Evolutionary conservation across 306 rosid genomes (phyloP), one percentile per base, ranked within the genome.

Genomic region (Gleditsia sinensis): DNA sequence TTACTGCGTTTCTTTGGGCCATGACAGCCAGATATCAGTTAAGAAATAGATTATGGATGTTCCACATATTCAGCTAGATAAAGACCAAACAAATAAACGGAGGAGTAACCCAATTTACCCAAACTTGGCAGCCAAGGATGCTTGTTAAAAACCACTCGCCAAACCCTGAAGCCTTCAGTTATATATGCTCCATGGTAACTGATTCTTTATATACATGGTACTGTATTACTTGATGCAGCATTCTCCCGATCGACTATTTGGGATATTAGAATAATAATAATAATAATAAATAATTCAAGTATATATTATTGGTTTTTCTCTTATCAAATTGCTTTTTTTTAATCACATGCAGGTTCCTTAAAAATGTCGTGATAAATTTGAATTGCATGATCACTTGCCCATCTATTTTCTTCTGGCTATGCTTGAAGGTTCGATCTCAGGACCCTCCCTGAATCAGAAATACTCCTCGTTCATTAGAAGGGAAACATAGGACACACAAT

Each of bases 111-210:
- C 39, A 28, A 60, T 56, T 81, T 55, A 59, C 61, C 83, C 62
- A 71, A 63, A 55, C 42, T 60, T 34, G 46, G 69, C 28, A 66
- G 64, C 58, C 4, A 62, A 79, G 63, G 75, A 51, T 50, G 75
- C 57, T 75, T 67, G 53, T 49, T 60, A 59, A 77, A 60, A 53
- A 42, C 59, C 57, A 65, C 56, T 49, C 74, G 73, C 36, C 40
- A 64, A 10, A 73, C 13, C 64, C 51, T 32, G 34, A 55, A 57
- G 36, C 65, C 66, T 40, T 25, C 25, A 60, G 30, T 57, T 57
- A 42, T n/a, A n/a, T n/a, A n/a, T 43, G 51, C 56, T 34, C 67
- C 72, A 17, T 16, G 74, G 71, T 32, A 64, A 73, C 76, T 36
- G 61, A 71, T 49, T 54, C 78, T 67, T 67, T 40, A 17, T 32